Conservation (phyloP, 129 eudicot species). For the Flaveria ramosissima region DNA sequence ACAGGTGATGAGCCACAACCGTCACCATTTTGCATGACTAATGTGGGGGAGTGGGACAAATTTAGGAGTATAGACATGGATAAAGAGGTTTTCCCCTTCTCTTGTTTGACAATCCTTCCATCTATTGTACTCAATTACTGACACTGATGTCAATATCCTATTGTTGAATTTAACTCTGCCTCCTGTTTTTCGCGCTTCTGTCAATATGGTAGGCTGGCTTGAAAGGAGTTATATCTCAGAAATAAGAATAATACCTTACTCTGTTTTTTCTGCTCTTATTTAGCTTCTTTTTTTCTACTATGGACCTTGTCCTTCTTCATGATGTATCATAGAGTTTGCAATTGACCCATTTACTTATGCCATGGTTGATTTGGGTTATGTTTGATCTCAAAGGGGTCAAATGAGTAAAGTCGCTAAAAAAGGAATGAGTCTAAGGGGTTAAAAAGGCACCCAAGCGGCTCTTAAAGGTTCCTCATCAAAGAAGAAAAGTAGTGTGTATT, state of each 20-base stretch:
- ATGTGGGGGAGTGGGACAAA: constrained; percentile 80
- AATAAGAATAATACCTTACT: neutral
- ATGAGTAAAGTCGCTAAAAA: neutral
- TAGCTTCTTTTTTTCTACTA: neutral
- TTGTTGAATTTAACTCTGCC: constrained; percentile 15
- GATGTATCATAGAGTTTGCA: neutral
- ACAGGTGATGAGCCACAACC: constrained; percentile 81
- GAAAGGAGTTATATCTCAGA: neutral
- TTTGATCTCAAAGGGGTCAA: neutral
- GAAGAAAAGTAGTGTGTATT: no score
- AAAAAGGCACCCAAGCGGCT: no score
- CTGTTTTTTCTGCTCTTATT: neutral
- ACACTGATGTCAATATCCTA: neutral
- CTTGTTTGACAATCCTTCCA: neutral
- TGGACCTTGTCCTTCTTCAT: neutral
- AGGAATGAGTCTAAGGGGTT: neutral
- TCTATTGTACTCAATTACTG: neutral
- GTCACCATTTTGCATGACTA: constrained; percentile 82
- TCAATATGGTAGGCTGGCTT: constrained; percentile 10
- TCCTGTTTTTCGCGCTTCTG: neutral
- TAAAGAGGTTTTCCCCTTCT: constrained; percentile 70
- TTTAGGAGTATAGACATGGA: constrained; percentile 96
- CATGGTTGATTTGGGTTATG: neutral
- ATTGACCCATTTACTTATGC: no score
- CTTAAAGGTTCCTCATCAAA: no score